These are phyloP conservation scores for Saccharum spontaneum DNA, from an alignment of 176 grass and related monocot species.

Conservation along the genomic window DNA sequence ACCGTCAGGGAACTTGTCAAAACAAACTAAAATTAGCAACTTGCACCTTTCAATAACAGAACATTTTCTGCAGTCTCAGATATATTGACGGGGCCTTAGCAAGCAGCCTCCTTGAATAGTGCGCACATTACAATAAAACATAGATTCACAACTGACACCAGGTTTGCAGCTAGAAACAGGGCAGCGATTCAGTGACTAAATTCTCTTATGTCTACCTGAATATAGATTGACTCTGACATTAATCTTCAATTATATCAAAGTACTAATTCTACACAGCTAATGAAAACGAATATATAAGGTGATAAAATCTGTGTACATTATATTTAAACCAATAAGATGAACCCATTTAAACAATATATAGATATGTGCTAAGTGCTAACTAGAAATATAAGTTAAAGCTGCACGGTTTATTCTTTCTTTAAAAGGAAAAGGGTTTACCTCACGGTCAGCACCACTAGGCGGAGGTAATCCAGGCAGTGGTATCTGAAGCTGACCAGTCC, in stretches of 20 bases:
- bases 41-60: conserved; percentile 23
- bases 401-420: not conserved
- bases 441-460: conserved; percentile 50
- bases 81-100: conserved; percentile 15
- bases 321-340: conserved; percentile 6
- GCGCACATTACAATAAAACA: conserved; percentile 11
- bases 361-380: not conserved
- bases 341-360: conserved; percentile 2
- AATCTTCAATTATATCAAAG: conserved; percentile 13
- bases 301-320: not conserved
- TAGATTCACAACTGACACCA: conserved; percentile 1
- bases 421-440: conserved; percentile 50
- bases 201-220: not conserved
- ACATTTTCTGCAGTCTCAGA: not conserved
- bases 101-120: not conserved
- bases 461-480: conserved; percentile 55
- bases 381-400: conserved; percentile 30
- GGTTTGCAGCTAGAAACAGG: conserved; percentile 7
- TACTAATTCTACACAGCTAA: not conserved
- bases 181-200: conserved; percentile 1
- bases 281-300: not conserved
- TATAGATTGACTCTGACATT: not conserved
- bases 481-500: conserved; percentile 84
- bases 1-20: not conserved
- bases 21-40: conserved; percentile 4